Percentiles rank a stretch among this genome's conserved stretches.
phyloP scores from a whole-genome alignment of 176 grass and related monocot species.

The Alloteropsis semialata region DNA sequence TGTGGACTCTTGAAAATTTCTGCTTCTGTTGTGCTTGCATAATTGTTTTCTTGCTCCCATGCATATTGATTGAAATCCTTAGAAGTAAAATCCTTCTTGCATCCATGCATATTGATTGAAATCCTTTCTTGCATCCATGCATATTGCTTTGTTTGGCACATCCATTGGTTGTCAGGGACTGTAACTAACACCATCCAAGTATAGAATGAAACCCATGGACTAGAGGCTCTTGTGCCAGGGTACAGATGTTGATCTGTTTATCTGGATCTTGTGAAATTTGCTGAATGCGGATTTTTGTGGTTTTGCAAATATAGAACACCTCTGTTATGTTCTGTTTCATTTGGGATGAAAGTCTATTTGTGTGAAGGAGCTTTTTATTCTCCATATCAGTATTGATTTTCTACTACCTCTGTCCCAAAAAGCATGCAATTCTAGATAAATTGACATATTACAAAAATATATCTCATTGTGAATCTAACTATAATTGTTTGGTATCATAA shows the following conservation, averaged over 20 bases:
- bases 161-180: neutral
- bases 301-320: neutral
- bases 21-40: neutral
- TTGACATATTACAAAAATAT: too few relatives aligned
- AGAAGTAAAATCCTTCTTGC: neutral
- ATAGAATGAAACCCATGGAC: neutral
- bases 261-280: neutral
- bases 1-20: neutral
- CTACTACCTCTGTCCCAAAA: too few relatives aligned
- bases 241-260: conserved; percentile 18
- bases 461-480: too few relatives aligned
- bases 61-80: neutral
- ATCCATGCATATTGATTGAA: neutral
- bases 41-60: neutral
- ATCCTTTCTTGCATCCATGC: neutral
- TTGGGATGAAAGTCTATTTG: neutral
- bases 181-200: neutral
- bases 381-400: neutral
- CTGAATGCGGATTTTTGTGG: neutral
- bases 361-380: too few relatives aligned
- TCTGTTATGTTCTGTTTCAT: neutral
- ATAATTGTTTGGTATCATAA: too few relatives aligned
- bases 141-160: neutral
- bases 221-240: neutral
- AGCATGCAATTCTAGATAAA: too few relatives aligned